Conservation (phyloP, 331 rosid genomes). For the Cydonia oblonga region DNA sequence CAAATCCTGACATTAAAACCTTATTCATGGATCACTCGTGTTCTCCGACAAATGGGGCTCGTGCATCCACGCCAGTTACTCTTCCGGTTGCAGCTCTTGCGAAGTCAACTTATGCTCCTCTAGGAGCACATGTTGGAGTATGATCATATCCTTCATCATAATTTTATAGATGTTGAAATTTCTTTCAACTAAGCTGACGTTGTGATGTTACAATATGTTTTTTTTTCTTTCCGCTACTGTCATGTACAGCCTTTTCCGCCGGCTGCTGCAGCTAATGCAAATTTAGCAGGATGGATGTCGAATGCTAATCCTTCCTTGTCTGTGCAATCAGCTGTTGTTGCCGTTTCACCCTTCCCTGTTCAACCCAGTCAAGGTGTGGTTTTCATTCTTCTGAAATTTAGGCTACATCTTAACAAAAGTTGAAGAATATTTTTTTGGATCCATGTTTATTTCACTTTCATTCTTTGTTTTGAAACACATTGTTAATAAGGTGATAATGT, state of each 20-base stretch:
- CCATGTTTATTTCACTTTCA: not conserved
- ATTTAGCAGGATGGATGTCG: constrained; percentile 36
- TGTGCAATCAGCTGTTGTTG: constrained; percentile 22
- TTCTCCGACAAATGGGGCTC: constrained; percentile 29
- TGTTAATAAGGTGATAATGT: not conserved
- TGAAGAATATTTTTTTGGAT: not conserved
- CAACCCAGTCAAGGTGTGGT: constrained; percentile 34
- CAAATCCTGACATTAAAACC: constrained; percentile 37
- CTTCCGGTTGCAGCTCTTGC: constrained; percentile 28
- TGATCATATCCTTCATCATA: not conserved
- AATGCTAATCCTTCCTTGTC: constrained; percentile 32
- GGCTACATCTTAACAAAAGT: not conserved
- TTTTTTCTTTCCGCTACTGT: not conserved
- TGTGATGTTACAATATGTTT: not conserved
- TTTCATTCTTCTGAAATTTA: constrained; percentile 7
- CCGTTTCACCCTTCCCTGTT: constrained; percentile 29
- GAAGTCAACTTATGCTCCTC: constrained; percentile 22
- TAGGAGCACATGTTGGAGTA: constrained; percentile 28
- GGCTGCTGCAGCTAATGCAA: constrained; percentile 28
- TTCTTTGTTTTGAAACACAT: not conserved
- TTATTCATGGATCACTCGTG: constrained; percentile 38
- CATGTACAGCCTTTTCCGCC: constrained; percentile 32
- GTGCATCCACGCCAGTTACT: constrained; percentile 26
- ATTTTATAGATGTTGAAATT: not conserved
- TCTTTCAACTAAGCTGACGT: not conserved